Evolutionary conservation across 1,284 basidiomycete species (phyloP), one percentile per base, ranked within the genome.

Genomic region (Calocybe gambosa): DNA sequence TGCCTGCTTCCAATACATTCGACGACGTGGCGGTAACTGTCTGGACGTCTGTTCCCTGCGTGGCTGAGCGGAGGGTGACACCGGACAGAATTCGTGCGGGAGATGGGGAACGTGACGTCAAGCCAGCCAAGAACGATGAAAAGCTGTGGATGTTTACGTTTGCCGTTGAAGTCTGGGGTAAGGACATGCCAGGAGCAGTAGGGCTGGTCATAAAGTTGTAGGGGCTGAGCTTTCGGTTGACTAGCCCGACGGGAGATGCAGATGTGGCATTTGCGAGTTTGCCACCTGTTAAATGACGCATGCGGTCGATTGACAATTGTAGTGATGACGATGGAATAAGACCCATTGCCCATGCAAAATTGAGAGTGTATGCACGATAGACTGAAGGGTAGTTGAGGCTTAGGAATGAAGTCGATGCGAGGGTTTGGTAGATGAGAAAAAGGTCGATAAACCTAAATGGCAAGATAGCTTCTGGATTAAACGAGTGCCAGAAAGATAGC

Each of bases 281-380:
- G 1, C 90, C 92, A 8, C 93, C 93, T 0, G 93, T 96, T 41
- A 77, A 70, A 50, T 78, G 71, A 16, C 94, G 82, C 78, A 95
- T 88, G 49, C 70, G 73, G 59, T 88, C 78, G 61, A 98, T 94
- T 20, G 88, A 82, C 25, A 65, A 60, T 62, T 97, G 90, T 42
- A 97, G 73, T 9, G 75, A 62, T 4, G 75, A 77, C 5, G 74
- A 68, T 18, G 80, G 72, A 36, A 97, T 80, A n/a, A 98, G 69
- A 0, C 89, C 90, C 56, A 95, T 66, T 0, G 89, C 76, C 93
- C 93, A 97, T 1, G 83, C 78, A 57, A 96, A 95, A 63, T 96
- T 96, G 55, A 84, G 73, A 0, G 86, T 75, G 58, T 85, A 96
- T 15, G 84, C 74, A 48, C 80, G 75, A 62, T 92, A 96, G 10